Base-by-base conservation (phyloP, 768 basidiomycete species). In the Xerocomellus chrysenteron region DNA sequence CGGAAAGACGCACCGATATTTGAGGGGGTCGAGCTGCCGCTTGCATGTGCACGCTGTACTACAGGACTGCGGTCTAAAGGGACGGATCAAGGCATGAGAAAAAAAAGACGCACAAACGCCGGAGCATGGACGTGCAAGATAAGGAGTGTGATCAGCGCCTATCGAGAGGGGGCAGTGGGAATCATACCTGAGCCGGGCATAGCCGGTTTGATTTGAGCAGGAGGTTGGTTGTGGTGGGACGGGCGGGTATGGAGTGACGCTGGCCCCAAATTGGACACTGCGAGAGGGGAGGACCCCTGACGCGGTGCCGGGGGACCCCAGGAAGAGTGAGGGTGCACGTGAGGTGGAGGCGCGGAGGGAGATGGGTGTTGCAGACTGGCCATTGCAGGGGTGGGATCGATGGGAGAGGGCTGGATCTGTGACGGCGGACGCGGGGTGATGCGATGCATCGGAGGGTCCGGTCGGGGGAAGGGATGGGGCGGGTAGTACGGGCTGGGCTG, bases 401-500 rank as follows among this genome's bases (percentile, higher is more conserved):
- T 66, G 42, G 67, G 39, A 8, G 66, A 35, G 44, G 63, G 32
- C n/a, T 57, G 65, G 55, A 64, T 68, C 65, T 72, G 71, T 2
- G 69, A 64, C 11, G 74, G 66, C 58, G 75, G 45, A 64, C 72
- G 50, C 50, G 74, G 36, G 54, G 73, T 60, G 70, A 69, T 59
- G 52, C 69, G 59, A 63, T 68, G 62, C 52, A 63, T 64, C 61
- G 58, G 58, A 43, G 45, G 67, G 63, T 64, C 62, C 4, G 58
- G 47, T 0, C 60, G 58, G 14, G 62, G 39, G 54, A 65, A 57
- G 36, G 64, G 47, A 40, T 62, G 58, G 39, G 61, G 55, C 19
- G 57, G 14, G 48, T 65, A 63, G 58, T 60, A 66, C 9, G 63
- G 28, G 49, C 21, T 50, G 54, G 69, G 50, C 51, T 67, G 72